These are phyloP conservation scores for Pyrenophora teres DNA, from an alignment of 2,329 filamentous ascomycete genomes.

Conservation along the genomic window DNA sequence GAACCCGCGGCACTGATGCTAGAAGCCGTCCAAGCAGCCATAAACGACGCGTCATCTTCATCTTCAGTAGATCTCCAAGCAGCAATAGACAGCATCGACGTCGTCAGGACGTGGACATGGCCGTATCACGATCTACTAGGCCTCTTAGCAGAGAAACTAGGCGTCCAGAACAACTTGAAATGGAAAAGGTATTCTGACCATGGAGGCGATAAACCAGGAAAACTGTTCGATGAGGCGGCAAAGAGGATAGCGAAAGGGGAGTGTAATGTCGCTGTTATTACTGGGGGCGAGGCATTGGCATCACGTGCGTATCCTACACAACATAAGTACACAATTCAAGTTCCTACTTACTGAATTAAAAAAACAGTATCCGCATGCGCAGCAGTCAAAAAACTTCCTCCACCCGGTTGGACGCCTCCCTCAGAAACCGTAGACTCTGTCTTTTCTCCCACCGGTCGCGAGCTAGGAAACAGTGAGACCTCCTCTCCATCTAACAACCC, in stretches of 20 bases:
- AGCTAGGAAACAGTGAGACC: slow-evolving; percentile 50
- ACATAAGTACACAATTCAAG: no score
- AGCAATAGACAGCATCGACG: slow-evolving; percentile 62
- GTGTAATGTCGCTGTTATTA: slow-evolving; percentile 62
- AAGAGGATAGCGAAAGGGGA: slow-evolving; percentile 60
- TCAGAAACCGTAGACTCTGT: slow-evolving; percentile 54
- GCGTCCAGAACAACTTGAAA: slow-evolving; percentile 50
- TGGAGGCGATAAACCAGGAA: slow-evolving; percentile 67
- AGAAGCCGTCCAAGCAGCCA: slow-evolving; percentile 58
- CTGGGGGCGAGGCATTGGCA: slow-evolving; percentile 68
- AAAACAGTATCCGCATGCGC: slow-evolving; percentile 56
- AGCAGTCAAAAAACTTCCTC: slow-evolving; percentile 59
- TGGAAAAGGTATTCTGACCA: slow-evolving; percentile 61
- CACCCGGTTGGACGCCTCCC: slow-evolving; percentile 63
- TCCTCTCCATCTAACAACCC: slow-evolving; percentile 19
- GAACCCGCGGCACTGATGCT: slow-evolving; percentile 66
- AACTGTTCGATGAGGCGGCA: slow-evolving; percentile 67
- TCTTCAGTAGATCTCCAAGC: slow-evolving; percentile 47
- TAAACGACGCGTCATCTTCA: slow-evolving; percentile 55
- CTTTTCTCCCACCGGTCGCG: slow-evolving; percentile 57
- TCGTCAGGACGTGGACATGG: slow-evolving; percentile 70
- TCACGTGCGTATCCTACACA: slow-evolving; percentile 51
- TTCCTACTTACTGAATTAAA: no score
- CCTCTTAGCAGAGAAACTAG: slow-evolving; percentile 57
- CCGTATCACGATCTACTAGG: slow-evolving; percentile 64